phyloP scores from a whole-genome alignment of 768 basidiomycete genomes.

The Lactarius hengduanensis region DNA sequence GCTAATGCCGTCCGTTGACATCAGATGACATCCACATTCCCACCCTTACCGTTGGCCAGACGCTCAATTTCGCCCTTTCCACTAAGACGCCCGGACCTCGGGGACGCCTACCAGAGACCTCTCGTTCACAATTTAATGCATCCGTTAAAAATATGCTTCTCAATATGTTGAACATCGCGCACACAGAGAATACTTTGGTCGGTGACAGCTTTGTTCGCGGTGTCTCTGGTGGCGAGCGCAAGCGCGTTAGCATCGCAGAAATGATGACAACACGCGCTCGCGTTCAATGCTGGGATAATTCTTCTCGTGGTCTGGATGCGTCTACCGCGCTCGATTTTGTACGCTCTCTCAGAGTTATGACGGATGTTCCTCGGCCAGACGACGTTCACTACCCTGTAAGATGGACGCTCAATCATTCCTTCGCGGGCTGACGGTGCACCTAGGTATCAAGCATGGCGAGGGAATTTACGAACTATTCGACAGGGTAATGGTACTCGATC shows the following conservation, averaged over 20 bases:
- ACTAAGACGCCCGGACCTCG: constrained; percentile 77
- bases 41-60: constrained; percentile 78
- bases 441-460: constrained; percentile 69
- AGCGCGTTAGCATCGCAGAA: constrained; percentile 82
- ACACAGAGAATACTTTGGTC: constrained; percentile 77
- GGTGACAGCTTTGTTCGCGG: constrained; percentile 88
- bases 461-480: constrained; percentile 79
- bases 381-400: constrained; percentile 75
- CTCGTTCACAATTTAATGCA: constrained; percentile 56
- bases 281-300: constrained; percentile 84
- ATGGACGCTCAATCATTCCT: constrained; percentile 3
- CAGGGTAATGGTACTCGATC: constrained; percentile 82
- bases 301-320: constrained; percentile 78
- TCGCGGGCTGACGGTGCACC: constrained; percentile 34
- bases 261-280: constrained; percentile 85
- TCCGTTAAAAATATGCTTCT: constrained; percentile 63
- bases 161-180: constrained; percentile 80
- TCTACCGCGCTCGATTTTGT: constrained; percentile 88
- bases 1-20: constrained; percentile 24
- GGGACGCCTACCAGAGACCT: constrained; percentile 65
- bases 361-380: constrained; percentile 77
- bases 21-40: constrained; percentile 82
- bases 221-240: constrained; percentile 81
- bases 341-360: constrained; percentile 77
- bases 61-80: constrained; percentile 68